Evolutionary conservation across 2,329 filamentous ascomycete genomes (phyloP).

Genomic region (Gnomoniopsis sp.): DNA sequence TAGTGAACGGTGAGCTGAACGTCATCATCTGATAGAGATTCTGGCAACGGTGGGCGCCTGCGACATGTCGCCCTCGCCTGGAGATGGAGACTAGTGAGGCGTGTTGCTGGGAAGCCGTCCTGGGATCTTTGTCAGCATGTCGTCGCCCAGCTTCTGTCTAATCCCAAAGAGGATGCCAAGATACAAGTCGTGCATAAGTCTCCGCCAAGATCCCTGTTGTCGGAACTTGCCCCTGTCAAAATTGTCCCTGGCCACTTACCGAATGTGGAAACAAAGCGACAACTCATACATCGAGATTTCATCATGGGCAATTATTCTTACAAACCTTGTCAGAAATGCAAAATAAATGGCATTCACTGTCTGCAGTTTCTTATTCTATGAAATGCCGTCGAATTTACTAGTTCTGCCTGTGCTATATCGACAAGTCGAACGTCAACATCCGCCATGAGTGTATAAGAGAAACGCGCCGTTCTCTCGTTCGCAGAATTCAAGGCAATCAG

Average conservation of each 20-base stretch:
- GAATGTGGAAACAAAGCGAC: slow-evolving; percentile 7
- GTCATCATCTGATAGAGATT: not conserved
- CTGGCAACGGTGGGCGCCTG: not conserved
- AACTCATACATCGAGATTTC: slow-evolving; percentile 3
- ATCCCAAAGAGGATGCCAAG: slow-evolving; percentile 23
- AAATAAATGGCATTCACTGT: not conserved
- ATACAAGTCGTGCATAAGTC: slow-evolving; percentile 22
- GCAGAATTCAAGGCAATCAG: not conserved
- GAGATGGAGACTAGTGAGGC: not conserved
- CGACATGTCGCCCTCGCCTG: too few relatives aligned
- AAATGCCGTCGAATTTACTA: not conserved
- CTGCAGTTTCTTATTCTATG: not conserved
- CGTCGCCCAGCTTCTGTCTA: not conserved
- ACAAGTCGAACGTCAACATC: not conserved
- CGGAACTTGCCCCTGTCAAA: not conserved
- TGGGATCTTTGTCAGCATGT: slow-evolving; percentile 7
- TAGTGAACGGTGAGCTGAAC: not conserved
- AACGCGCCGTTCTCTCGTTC: not conserved
- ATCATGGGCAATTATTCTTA: not conserved
- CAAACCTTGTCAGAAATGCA: not conserved
- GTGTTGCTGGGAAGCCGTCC: not conserved
- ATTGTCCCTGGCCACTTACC: not conserved
- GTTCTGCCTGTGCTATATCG: not conserved
- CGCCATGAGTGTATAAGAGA: not conserved
- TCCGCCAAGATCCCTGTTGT: not conserved